Percentiles rank a stretch among this genome's conserved stretches.
These are phyloP conservation scores for Stromatinia cepivora DNA, from an alignment of 2,329 filamentous ascomycete genomes.

Conservation along the genomic window DNA sequence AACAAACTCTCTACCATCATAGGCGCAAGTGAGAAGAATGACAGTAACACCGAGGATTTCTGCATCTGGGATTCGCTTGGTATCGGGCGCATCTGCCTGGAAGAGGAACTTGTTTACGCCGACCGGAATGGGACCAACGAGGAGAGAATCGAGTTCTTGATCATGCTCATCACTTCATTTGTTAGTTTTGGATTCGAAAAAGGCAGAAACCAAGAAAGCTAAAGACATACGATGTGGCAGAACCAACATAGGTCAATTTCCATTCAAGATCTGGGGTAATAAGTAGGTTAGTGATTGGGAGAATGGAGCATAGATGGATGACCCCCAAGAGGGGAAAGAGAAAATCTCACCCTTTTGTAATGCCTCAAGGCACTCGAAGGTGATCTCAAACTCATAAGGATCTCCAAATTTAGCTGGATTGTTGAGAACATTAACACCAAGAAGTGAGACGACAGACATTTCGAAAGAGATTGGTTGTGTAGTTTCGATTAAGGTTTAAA, in stretches of 20 bases:
- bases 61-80: slow-evolving; percentile 84
- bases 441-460: slow-evolving; percentile 95
- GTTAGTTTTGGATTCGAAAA: slow-evolving; percentile 24
- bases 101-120: slow-evolving; percentile 99
- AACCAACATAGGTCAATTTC: slow-evolving; percentile 99
- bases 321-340: background rate
- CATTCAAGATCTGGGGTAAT: slow-evolving; percentile 79
- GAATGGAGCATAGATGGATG: background rate
- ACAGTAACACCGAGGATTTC: slow-evolving; percentile 98
- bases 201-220: slow-evolving; percentile 3
- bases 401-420: slow-evolving; percentile 94
- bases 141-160: slow-evolving; percentile 94
- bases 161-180: slow-evolving; percentile 69
- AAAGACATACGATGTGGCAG: slow-evolving; percentile 82
- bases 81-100: slow-evolving; percentile 90
- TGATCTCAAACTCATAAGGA: slow-evolving; percentile 96
- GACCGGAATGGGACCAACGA: slow-evolving; percentile 95
- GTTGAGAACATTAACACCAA: slow-evolving; percentile 94
- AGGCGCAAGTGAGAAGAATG: slow-evolving; percentile 92
- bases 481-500: background rate
- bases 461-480: slow-evolving; percentile 39
- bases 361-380: slow-evolving; percentile 94
- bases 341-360: slow-evolving; percentile 78
- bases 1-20: slow-evolving; percentile 95
- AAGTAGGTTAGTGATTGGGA: slow-evolving; percentile 30